phyloP scores from a whole-genome alignment of 2,329 filamentous ascomycete species.

The Microcera coccophila region DNA sequence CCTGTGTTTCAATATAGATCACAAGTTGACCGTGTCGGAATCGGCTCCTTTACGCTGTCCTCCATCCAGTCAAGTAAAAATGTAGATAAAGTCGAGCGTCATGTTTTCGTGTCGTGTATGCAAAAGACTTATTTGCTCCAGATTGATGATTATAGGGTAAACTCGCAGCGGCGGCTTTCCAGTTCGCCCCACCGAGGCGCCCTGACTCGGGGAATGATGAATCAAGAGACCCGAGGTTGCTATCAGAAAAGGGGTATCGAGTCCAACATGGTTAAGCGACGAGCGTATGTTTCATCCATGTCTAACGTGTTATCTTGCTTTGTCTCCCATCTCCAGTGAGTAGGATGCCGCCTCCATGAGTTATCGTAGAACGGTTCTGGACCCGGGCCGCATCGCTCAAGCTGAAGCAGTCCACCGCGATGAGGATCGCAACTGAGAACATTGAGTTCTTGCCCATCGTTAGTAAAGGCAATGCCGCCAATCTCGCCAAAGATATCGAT shows the following conservation, averaged over 20 bases:
- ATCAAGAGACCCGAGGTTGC: too few relatives aligned
- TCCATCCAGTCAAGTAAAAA: too few relatives aligned
- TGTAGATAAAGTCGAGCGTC: too few relatives aligned
- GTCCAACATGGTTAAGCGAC: slow-evolving; percentile 16
- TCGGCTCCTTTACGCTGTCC: too few relatives aligned
- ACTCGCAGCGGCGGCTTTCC: too few relatives aligned
- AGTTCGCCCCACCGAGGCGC: too few relatives aligned
- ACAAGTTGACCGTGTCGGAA: too few relatives aligned
- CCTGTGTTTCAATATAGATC: too few relatives aligned
- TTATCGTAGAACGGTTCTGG: slow-evolving; percentile 25
- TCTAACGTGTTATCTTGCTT: slow-evolving; percentile 6
- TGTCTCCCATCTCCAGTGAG: slow-evolving; percentile 11
- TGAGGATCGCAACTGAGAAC: slow-evolving; percentile 62
- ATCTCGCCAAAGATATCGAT: slow-evolving; percentile 74
- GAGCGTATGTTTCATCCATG: slow-evolving; percentile 14
- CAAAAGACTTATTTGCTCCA: too few relatives aligned
- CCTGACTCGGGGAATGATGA: too few relatives aligned
- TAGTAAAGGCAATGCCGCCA: slow-evolving; percentile 63
- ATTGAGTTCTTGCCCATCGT: slow-evolving; percentile 64
- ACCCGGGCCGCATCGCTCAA: slow-evolving; percentile 45
- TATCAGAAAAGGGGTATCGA: slow-evolving; percentile 5
- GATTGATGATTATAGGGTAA: too few relatives aligned
- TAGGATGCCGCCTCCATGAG: slow-evolving; percentile 12
- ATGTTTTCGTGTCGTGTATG: too few relatives aligned
- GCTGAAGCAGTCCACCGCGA: slow-evolving; percentile 64